A percentile compares a stretch with the other conserved stretches of the same genome.
These are phyloP conservation scores for Albophoma yamanashiensis DNA, from an alignment of 2,329 filamentous ascomycete species.

Conservation along the genomic window DNA sequence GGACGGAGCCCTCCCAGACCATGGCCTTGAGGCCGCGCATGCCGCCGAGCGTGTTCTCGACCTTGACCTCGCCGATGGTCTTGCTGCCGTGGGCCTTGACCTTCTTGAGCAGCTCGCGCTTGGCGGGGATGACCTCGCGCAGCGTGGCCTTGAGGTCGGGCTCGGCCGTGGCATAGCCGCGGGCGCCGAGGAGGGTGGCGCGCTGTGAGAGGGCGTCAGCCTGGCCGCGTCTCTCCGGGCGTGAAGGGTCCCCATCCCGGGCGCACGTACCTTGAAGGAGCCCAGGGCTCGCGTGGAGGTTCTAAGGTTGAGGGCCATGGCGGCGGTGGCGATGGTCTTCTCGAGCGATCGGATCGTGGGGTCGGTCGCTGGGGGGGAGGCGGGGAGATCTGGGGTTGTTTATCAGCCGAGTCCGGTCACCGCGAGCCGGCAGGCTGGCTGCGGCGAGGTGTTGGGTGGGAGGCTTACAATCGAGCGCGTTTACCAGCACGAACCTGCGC, in stretches of 20 bases:
- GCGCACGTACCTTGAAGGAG: conserved; percentile 46
- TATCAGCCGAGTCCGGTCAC: neutral
- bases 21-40: conserved; percentile 98
- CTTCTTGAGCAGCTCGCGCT: conserved; percentile 86
- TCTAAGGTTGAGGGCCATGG: conserved; percentile 56
- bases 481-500: neutral
- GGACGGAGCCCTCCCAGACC: conserved; percentile 96
- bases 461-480: conserved; percentile 1
- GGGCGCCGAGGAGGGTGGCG: conserved; percentile 20
- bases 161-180: conserved; percentile 67
- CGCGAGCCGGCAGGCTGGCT: neutral
- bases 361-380: neutral
- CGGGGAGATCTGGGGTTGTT: neutral
- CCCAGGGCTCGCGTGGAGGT: conserved; percentile 51
- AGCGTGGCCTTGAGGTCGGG: conserved; percentile 84
- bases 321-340: conserved; percentile 5
- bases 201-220: conserved; percentile 16
- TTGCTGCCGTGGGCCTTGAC: conserved; percentile 80
- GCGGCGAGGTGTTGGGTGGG: neutral
- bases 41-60: conserved; percentile 87
- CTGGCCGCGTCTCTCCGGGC: neutral
- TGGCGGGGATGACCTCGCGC: conserved; percentile 74
- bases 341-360: neutral
- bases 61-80: conserved; percentile 82
- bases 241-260: neutral